Base-by-base conservation (phyloP, 2,329 filamentous ascomycete genomes). In the Epichloe aotearoae region DNA sequence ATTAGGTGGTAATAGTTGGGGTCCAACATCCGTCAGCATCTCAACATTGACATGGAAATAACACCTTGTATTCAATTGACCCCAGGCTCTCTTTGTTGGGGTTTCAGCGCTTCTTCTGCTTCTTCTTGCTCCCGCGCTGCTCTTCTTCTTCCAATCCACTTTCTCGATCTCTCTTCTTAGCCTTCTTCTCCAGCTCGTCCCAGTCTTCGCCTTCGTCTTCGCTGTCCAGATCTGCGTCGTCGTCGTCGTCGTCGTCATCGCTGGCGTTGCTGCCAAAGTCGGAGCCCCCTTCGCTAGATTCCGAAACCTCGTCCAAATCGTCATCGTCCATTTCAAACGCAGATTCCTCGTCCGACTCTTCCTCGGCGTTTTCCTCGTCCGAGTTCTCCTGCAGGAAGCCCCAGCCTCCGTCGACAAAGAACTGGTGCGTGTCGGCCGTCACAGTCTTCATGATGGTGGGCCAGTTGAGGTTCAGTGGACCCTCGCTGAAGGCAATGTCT, bases 361-460 rank as follows among this genome's bases (percentile, higher is more conserved):
- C 83, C 1, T 81, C 83, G 1, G 73, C 80, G 42, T 79, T 87
- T 56, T 95, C 89, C 14, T 86, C 87, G 62, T 97, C 93, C 0
- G 85, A 89, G 53, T 96, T 91, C 37, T 84, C 84, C 50, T 84
- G 83, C 53, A 98, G 67, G 78, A 98, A 97, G 2, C 82, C 85
- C 93, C 93, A 98, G 44, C 93, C 93, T 34, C 94, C 93, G 56
- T 97, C 91, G 4, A 77, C 80, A 68, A 96, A 98, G 80, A 98
- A 98, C 59, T 85, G 81, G 64, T 98, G 91, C 2, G 93, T 88
- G 64, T 98, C 90, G 37, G 86, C 83, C 19, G 86, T 91, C 26
- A 98, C 90, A 0, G 93, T 98, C 77, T 98, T 98, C 89, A 98
- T 98, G 64, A 98, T 98, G 15, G 90, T 95, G 11, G 87, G 86